phyloP scores from a whole-genome alignment of 2,329 filamentous ascomycete genomes.

The Intubia oerlemansii region DNA sequence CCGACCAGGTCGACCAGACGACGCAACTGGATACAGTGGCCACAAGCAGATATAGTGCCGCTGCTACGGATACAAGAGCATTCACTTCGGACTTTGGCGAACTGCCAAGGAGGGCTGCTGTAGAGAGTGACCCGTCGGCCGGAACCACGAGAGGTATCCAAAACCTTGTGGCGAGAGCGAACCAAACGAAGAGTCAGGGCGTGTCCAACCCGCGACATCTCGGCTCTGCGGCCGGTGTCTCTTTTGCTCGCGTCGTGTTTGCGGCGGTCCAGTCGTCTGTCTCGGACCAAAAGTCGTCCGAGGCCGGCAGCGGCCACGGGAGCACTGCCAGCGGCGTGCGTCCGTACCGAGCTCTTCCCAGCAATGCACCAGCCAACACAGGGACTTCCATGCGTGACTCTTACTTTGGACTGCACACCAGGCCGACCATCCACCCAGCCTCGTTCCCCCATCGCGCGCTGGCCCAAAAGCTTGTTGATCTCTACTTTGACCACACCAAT shows the following conservation, averaged over 20 bases:
- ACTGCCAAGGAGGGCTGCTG: no score
- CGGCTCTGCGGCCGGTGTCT: slow-evolving; percentile 74
- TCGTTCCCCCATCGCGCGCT: slow-evolving; percentile 63
- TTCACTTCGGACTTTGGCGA: no score
- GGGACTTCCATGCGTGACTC: slow-evolving; percentile 82
- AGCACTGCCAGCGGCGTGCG: slow-evolving; percentile 43
- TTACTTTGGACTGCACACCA: slow-evolving; percentile 90
- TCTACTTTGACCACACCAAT: slow-evolving; percentile 94
- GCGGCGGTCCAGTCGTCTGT: slow-evolving; percentile 66
- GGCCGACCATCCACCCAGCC: slow-evolving; percentile 67
- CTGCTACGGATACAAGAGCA: no score
- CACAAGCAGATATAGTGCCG: no score
- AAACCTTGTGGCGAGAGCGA: slow-evolving; percentile 12
- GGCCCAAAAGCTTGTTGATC: slow-evolving; percentile 47
- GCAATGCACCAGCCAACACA: slow-evolving; percentile 19
- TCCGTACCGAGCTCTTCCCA: slow-evolving; percentile 31
- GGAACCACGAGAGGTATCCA: no score
- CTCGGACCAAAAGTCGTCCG: slow-evolving; percentile 39
- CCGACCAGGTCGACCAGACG: slow-evolving; percentile 4
- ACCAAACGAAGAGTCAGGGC: slow-evolving; percentile 12
- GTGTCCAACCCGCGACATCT: slow-evolving; percentile 62
- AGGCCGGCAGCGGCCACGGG: no score
- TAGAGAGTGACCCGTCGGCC: no score
- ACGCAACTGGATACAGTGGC: no score
- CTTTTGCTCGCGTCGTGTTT: slow-evolving; percentile 84